Percentiles rank a stretch among this genome's conserved stretches.
Evolutionary conservation across 352 stramenopile genomes (phyloP).

Genomic region (Globisporangium mamillatum): DNA sequence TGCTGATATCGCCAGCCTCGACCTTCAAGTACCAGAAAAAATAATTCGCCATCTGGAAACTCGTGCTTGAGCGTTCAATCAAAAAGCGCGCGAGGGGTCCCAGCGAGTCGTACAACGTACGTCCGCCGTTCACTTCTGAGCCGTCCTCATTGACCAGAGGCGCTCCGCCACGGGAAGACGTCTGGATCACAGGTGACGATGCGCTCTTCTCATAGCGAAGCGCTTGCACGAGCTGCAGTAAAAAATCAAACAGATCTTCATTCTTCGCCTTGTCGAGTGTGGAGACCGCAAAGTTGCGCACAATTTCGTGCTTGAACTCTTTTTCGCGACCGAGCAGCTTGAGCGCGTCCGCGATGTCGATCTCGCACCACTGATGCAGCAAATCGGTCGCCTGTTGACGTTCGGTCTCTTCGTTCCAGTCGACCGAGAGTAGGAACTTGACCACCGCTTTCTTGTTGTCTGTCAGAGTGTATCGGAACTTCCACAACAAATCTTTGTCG

Average conservation of each 20-base stretch:
- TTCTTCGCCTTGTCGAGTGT: constrained; percentile 94
- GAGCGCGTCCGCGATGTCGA: constrained; percentile 97
- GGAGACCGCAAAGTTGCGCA: constrained; percentile 96
- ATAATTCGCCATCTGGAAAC: constrained; percentile 97
- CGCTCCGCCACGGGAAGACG: constrained; percentile 28
- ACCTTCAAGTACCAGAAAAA: constrained; percentile 95
- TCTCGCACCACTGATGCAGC: constrained; percentile 84
- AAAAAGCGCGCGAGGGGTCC: constrained; percentile 91
- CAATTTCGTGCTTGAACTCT: constrained; percentile 88
- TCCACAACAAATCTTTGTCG: constrained; percentile 94
- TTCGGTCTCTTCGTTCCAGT: constrained; percentile 98
- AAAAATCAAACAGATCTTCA: constrained; percentile 96
- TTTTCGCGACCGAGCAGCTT: constrained; percentile 94
- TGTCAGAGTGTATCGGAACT: constrained; percentile 95
- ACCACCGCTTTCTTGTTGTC: constrained; percentile 95
- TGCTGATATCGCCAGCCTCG: constrained; percentile 65
- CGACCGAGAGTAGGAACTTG: constrained; percentile 97
- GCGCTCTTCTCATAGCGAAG: constrained; percentile 88
- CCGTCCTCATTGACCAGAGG: constrained; percentile 19
- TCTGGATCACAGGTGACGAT: constrained; percentile 21
- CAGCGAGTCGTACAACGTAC: constrained; percentile 32
- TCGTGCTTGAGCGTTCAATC: constrained; percentile 91
- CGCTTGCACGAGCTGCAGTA: constrained; percentile 98
- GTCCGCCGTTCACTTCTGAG: constrained; percentile 1
- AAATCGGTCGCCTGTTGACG: constrained; percentile 92